phyloP scores from a whole-genome alignment of 495 filamentous ascomycete genomes.

The Neurospora sp. region DNA sequence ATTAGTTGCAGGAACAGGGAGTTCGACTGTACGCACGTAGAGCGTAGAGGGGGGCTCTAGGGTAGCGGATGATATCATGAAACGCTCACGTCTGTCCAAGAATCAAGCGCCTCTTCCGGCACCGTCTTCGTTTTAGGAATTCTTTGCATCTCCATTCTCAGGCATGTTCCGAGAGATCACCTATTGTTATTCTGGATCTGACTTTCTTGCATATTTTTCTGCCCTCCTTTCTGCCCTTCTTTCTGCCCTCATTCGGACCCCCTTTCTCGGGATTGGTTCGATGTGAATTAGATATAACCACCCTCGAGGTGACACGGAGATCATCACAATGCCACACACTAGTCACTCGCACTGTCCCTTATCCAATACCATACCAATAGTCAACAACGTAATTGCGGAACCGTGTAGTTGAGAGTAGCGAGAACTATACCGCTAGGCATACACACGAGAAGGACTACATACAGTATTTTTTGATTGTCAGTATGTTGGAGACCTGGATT shows the following conservation, averaged over 20 bases:
- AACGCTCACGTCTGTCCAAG: background rate
- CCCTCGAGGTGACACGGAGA: background rate
- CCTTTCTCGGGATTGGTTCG: background rate
- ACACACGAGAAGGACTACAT: background rate
- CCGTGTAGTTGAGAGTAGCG: background rate
- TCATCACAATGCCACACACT: background rate
- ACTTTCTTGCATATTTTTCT: background rate
- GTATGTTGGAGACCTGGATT: background rate
- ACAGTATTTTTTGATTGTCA: background rate
- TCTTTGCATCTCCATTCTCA: background rate
- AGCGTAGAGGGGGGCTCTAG: background rate
- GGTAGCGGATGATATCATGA: background rate
- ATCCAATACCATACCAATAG: background rate
- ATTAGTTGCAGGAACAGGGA: too few relatives aligned
- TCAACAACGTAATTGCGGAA: background rate
- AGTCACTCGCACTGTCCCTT: background rate
- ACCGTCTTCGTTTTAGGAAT: background rate
- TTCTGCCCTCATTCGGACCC: background rate
- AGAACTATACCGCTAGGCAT: background rate
- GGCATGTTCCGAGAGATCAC: background rate
- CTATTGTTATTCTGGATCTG: background rate
- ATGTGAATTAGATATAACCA: background rate
- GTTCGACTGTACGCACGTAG: background rate
- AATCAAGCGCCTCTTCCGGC: background rate
- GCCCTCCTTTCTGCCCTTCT: background rate